Evolutionary conservation across 2,329 filamentous ascomycete genomes (phyloP).

Genomic region (Trichoderma arundinaceum): DNA sequence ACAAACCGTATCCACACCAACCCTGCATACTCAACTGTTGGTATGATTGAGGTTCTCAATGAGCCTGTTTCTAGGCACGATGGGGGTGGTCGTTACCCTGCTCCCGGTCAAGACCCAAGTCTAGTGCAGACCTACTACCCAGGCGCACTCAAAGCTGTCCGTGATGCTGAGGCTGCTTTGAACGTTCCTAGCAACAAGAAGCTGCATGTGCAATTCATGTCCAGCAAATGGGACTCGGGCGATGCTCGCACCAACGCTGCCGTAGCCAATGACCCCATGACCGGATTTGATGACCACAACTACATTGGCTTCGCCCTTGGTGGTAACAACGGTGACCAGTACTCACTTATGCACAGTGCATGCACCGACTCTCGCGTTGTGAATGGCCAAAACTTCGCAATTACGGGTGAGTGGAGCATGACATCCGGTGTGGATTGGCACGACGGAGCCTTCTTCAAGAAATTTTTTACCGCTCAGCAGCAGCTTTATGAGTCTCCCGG

Average conservation of each 20-base stretch:
- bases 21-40: constrained; percentile 58
- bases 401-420: constrained; percentile 65
- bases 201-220: constrained; percentile 56
- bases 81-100: constrained; percentile 35
- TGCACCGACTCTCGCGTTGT: constrained; percentile 54
- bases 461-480: constrained; percentile 63
- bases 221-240: constrained; percentile 59
- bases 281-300: constrained; percentile 63
- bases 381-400: constrained; percentile 44
- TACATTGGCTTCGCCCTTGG: constrained; percentile 45
- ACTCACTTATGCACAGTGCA: constrained; percentile 39
- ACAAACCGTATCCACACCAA: constrained; percentile 58
- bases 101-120: constrained; percentile 36
- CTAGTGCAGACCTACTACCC: constrained; percentile 37
- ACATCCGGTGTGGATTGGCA: constrained; percentile 53
- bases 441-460: constrained; percentile 55
- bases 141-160: constrained; percentile 36
- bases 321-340: constrained; percentile 32
- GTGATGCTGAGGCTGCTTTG: constrained; percentile 36
- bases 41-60: constrained; percentile 64
- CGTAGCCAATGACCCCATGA: constrained; percentile 48
- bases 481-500: constrained; percentile 57
- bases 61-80: constrained; percentile 44
- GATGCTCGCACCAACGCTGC: constrained; percentile 33
- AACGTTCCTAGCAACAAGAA: constrained; percentile 33